Conservation (phyloP, 106 monocot genomes). For the Xerophyta viscosa region DNA sequence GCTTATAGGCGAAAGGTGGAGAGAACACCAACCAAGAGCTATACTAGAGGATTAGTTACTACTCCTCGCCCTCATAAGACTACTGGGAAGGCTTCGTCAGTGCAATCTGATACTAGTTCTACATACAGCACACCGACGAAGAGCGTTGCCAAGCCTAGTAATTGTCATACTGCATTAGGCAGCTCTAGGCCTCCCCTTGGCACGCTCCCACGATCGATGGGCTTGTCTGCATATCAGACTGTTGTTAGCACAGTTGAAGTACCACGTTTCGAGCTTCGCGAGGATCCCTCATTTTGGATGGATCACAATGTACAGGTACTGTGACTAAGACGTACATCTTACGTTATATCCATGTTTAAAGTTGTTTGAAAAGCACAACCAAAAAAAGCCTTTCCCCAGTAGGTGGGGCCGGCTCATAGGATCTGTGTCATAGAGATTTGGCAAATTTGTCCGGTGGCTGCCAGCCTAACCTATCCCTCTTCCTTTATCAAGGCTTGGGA, state of each 20-base stretch:
- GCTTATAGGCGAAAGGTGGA: constrained; percentile 25
- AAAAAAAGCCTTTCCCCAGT: neutral
- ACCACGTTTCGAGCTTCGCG: constrained; percentile 71
- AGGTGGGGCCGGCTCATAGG: too few relatives aligned
- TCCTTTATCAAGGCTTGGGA: too few relatives aligned
- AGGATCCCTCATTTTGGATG: constrained; percentile 95
- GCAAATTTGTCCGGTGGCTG: too few relatives aligned
- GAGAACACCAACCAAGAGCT: constrained; percentile 51
- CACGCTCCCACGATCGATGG: constrained; percentile 11
- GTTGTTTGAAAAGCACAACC: neutral
- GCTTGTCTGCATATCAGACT: constrained; percentile 12
- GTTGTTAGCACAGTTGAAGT: constrained; percentile 47
- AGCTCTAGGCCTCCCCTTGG: constrained; percentile 30
- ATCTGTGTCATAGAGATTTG: too few relatives aligned
- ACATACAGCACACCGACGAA: constrained; percentile 77
- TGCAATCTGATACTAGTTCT: constrained; percentile 59
- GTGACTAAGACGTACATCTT: neutral
- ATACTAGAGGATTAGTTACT: constrained; percentile 8
- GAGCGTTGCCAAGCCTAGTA: constrained; percentile 57
- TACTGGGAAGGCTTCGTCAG: constrained; percentile 42
- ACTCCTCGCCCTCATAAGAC: constrained; percentile 55
- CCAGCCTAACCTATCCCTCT: too few relatives aligned
- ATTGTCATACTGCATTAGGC: constrained; percentile 22
- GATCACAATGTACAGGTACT: constrained; percentile 94
- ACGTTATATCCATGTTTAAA: neutral